Evolutionary conservation across 208 protist species (phyloP), one percentile per base, ranked within the genome.

Genomic region (Leptomonas pyrrhocoris): DNA sequence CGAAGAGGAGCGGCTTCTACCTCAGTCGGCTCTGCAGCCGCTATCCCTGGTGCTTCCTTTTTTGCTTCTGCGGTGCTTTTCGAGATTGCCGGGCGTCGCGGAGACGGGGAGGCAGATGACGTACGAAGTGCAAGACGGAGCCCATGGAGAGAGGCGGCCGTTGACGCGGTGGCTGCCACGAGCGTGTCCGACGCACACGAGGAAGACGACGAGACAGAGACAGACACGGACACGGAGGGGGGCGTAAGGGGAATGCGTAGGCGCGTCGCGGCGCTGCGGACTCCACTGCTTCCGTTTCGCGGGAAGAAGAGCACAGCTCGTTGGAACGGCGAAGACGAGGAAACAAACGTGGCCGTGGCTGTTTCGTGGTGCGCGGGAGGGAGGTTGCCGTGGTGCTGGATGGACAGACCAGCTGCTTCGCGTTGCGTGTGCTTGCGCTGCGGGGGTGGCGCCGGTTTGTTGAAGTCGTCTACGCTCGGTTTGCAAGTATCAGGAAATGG

Each of bases 361-460:
- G 28, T 27, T 25, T 28, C 19, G 6, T 9, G 2, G 19, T 9
- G 7, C 2, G 19, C 19, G 2, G 5, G 34, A 59, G 46, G 30
- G 21, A 21, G 25, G 27, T 53, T 25, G 2, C 16, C n/a, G 30
- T 54, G 49, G 12, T 60, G 58, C 16, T 59, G 55, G n/a, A 2
- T 13, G 2, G 51, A 50, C 34, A 53, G 28, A 19, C 59, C 59
- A 6, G 63, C 73, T 31, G 58, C 64, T 19, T 78, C 73, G 19
- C 43, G 63, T 57, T 63, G 65, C 8, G 73, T 73, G 49, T 61
- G 73, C 51, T 73, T 62, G 46, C 71, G 58, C 25, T n/a, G 70
- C 18, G 71, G 59, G 13, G 65, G 55, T 31, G 57, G 71, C 11
- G 43, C 28, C 2, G 65, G 40, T 25, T 64, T 60, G 1, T 5